Evolutionary conservation across 2,329 filamentous ascomycete species (phyloP), one percentile per base, ranked within the genome.

Genomic region (Aspergillus neoniger): DNA sequence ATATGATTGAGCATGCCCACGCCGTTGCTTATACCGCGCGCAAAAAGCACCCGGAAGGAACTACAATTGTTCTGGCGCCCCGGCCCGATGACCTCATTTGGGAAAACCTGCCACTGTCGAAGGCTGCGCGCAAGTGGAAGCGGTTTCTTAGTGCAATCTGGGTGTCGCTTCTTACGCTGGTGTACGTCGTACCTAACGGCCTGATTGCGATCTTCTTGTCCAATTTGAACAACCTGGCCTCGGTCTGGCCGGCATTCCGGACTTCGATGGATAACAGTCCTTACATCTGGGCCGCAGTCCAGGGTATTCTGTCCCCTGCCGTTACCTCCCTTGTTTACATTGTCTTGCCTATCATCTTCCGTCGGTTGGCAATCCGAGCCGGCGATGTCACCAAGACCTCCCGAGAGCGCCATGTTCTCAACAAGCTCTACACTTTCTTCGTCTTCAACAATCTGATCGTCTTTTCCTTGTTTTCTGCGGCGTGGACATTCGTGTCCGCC

Each of bases 381-480:
- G 95, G 95, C 65, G 94, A 98, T 72, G 85, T 90, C 65, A 96
- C 92, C 51, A 99, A 98, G 79, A 96, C 91, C 0, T 91, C 91
- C 25, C 87, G 95, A 57, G 95, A 99, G 74, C 85, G 92, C 30
- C 94, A 98, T 75, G 95, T 99, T 55, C 84, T 95, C 61, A 88
- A 87, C 64, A 96, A 96, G 76, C 84, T 99, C 2, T 99, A 96
- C 77, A 85, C 91, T 17, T 99, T 99, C 80, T 99, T 99, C 77
- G 86, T 97, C 55, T 92, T 99, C 82, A 99, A 99, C 84, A 98
- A 98, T 72, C 78, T 99, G 58, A 81, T 99, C 66, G 88, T 98
- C 60, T 98, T 98, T 77, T 97, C 93, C 10, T 81, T 96, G 14
- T 98, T 98, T 76, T 91, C 91, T 48, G 88, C 91, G 1, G 78